Evolutionary conservation across 1,284 basidiomycete species (phyloP).

Genomic region (Xanthoconium separans): DNA sequence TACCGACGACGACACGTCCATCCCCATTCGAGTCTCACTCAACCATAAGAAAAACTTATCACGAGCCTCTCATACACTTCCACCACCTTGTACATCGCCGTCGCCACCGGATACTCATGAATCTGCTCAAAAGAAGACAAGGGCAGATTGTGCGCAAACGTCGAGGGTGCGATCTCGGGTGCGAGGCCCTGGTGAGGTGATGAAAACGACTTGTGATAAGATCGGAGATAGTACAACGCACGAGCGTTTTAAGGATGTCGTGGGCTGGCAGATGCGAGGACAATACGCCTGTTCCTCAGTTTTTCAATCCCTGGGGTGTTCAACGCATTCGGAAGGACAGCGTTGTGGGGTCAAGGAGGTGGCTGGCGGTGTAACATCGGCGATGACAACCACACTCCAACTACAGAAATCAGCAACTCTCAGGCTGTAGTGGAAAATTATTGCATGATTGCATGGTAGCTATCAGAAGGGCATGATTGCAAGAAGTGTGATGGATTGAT

Average conservation of each 20-base stretch:
- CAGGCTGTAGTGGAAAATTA: no score
- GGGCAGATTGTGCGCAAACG: slow-evolving; percentile 82
- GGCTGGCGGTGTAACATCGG: no score
- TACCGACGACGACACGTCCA: slow-evolving; percentile 33
- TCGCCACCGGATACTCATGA: slow-evolving; percentile 93
- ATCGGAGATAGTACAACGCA: slow-evolving; percentile 41
- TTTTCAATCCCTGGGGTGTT: slow-evolving; percentile 69
- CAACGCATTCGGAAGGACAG: slow-evolving; percentile 70
- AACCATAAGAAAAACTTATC: slow-evolving; percentile 38
- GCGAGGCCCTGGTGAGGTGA: slow-evolving; percentile 66
- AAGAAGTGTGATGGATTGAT: no score
- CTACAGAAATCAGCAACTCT: no score
- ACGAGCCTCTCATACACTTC: slow-evolving; percentile 91
- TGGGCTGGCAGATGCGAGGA: slow-evolving; percentile 86
- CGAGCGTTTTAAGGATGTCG: slow-evolving; percentile 80
- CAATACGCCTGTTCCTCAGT: slow-evolving; percentile 70
- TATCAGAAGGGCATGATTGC: no score
- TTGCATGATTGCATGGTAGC: no score
- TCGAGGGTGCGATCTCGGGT: slow-evolving; percentile 88
- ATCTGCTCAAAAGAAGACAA: slow-evolving; percentile 71
- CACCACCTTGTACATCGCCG: slow-evolving; percentile 88
- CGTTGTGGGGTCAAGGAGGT: slow-evolving; percentile 18
- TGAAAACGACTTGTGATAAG: neutral
- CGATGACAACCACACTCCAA: no score
- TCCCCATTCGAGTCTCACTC: neutral